These are phyloP conservation scores for Lactarius sp. DNA, from an alignment of 768 basidiomycete species.

Conservation along the genomic window DNA sequence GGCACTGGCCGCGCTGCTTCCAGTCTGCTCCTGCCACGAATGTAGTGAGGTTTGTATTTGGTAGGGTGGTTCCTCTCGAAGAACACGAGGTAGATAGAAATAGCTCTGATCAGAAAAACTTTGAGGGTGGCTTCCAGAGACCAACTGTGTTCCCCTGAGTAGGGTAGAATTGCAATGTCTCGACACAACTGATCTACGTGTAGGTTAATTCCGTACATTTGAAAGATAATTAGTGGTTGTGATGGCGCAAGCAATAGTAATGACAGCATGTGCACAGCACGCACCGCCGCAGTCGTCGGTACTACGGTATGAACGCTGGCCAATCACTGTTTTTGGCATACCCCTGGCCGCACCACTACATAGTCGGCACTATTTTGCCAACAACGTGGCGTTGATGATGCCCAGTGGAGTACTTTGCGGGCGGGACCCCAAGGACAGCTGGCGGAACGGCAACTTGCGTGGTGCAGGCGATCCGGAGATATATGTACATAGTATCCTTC, in stretches of 20 bases:
- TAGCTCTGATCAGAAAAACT: slow-evolving; percentile 2
- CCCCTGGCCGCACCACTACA: neutral
- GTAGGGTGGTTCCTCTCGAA: slow-evolving; percentile 2
- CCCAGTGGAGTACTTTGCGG: neutral
- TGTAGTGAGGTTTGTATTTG: neutral
- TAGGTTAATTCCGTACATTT: neutral
- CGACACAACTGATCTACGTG: neutral
- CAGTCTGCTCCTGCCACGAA: neutral
- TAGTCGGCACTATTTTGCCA: neutral
- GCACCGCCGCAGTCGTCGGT: neutral
- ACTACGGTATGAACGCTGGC: neutral
- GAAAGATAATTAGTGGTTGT: neutral
- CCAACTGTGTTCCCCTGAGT: neutral
- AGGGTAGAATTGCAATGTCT: neutral
- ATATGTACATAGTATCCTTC: neutral
- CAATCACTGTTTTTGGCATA: neutral
- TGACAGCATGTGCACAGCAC: neutral
- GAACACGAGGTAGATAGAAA: neutral
- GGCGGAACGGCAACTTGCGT: slow-evolving; percentile 16
- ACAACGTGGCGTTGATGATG: neutral
- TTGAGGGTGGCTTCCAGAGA: slow-evolving; percentile 13
- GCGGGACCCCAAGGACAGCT: slow-evolving; percentile 1
- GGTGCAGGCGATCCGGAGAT: neutral
- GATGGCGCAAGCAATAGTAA: neutral
- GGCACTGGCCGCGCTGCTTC: neutral